Percentiles rank a stretch among this genome's conserved stretches.
phyloP scores from a whole-genome alignment of 805 yeast genomes.

The Isabelozyma pseudorhagii region DNA sequence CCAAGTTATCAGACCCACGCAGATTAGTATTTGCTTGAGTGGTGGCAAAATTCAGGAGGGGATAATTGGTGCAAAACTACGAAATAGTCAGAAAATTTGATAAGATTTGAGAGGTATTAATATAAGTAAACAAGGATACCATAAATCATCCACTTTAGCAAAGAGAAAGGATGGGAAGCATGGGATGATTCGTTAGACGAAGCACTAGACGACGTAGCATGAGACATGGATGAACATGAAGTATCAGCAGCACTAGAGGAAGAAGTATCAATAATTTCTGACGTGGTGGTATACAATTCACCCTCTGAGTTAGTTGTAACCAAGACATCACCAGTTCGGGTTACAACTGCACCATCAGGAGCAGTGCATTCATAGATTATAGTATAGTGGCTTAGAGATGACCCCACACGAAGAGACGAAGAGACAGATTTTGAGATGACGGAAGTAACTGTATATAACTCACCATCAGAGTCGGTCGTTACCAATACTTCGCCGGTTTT shows the following conservation, averaged over 20 bases:
- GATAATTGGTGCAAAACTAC: too few relatives aligned
- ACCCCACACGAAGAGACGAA: not conserved
- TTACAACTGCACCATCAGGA: not conserved
- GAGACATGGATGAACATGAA: too few relatives aligned
- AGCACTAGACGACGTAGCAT: too few relatives aligned
- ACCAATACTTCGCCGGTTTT: constrained; percentile 14
- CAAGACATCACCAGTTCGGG: not conserved
- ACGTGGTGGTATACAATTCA: not conserved
- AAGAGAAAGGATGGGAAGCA: too few relatives aligned
- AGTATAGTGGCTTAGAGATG: not conserved
- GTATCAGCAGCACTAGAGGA: not conserved
- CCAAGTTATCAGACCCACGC: too few relatives aligned
- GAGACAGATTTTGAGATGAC: not conserved
- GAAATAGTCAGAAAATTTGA: too few relatives aligned
- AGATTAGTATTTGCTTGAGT: too few relatives aligned
- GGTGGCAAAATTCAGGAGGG: too few relatives aligned
- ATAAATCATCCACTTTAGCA: too few relatives aligned
- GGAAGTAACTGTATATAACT: constrained; percentile 7
- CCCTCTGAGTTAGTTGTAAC: not conserved
- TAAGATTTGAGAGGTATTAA: too few relatives aligned
- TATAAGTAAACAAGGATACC: too few relatives aligned
- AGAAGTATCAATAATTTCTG: not conserved
- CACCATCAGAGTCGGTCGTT: constrained; percentile 9
- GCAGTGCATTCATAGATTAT: not conserved
- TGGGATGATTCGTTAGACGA: too few relatives aligned